These are phyloP conservation scores for Butyriboletus loyo DNA, from an alignment of 768 basidiomycete species.

Conservation along the genomic window DNA sequence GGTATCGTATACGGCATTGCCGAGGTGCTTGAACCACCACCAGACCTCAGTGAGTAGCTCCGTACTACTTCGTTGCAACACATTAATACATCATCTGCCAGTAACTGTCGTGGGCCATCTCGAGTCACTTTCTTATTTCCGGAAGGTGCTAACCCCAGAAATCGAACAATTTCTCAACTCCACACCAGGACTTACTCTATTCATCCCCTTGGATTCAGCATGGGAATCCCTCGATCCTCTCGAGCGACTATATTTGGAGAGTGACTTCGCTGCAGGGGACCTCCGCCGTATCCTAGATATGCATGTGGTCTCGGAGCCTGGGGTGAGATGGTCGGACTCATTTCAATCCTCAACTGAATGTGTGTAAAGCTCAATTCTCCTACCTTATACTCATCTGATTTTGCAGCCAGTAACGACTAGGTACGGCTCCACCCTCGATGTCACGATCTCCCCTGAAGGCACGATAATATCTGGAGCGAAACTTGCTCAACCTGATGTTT, in stretches of 20 bases:
- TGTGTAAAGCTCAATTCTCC: slow-evolving; percentile 35
- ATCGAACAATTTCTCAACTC: slow-evolving; percentile 56
- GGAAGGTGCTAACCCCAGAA: slow-evolving; percentile 63
- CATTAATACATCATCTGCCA: slow-evolving; percentile 28
- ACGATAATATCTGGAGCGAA: slow-evolving; percentile 55
- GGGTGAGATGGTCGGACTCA: slow-evolving; percentile 66
- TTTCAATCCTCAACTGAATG: slow-evolving; percentile 51
- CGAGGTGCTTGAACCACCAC: slow-evolving; percentile 70
- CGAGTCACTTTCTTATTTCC: slow-evolving; percentile 67
- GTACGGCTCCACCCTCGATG: slow-evolving; percentile 62
- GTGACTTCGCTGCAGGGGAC: slow-evolving; percentile 81
- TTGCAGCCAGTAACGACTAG: slow-evolving; percentile 60
- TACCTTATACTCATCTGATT: slow-evolving; percentile 10
- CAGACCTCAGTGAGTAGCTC: slow-evolving; percentile 59
- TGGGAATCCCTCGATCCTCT: slow-evolving; percentile 75
- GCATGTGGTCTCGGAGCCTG: slow-evolving; percentile 60
- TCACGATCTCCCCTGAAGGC: slow-evolving; percentile 52
- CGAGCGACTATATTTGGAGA: slow-evolving; percentile 86
- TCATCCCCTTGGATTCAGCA: slow-evolving; percentile 83
- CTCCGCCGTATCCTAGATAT: slow-evolving; percentile 73
- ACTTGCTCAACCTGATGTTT: slow-evolving; percentile 76
- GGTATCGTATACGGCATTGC: slow-evolving; percentile 76
- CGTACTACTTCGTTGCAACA: not conserved
- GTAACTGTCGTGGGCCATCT: slow-evolving; percentile 60
- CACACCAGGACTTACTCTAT: slow-evolving; percentile 77